A percentile compares a stretch with the other conserved stretches of the same genome.
Conservation (phyloP, 768 basidiomycete species). For the Tulasnella sp. region DNA sequence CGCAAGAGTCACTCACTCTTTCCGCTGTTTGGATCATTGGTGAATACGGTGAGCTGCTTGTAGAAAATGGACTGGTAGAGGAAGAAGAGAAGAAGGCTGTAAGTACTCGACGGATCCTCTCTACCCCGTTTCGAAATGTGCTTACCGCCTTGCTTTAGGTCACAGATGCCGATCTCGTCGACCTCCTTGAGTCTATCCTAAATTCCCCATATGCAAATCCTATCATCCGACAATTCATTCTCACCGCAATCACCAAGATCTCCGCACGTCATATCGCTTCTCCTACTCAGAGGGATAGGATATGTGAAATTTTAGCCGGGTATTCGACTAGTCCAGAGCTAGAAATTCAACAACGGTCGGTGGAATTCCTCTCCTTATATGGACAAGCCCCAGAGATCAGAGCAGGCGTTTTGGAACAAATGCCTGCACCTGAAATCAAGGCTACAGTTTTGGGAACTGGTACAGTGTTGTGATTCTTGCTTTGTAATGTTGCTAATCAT, state of each 20-base stretch:
- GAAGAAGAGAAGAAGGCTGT: conserved; percentile 63
- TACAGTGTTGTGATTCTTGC: conserved; percentile 28
- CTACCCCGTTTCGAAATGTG: neutral
- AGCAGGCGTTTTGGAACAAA: conserved; percentile 83
- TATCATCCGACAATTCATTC: conserved; percentile 81
- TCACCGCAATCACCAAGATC: conserved; percentile 81
- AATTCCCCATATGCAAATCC: conserved; percentile 91
- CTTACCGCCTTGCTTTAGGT: conserved; percentile 34
- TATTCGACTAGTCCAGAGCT: conserved; percentile 84
- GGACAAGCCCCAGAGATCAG: conserved; percentile 45
- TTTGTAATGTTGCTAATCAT: neutral
- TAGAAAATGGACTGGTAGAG: conserved; percentile 73
- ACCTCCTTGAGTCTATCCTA: conserved; percentile 73
- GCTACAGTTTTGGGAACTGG: conserved; percentile 92
- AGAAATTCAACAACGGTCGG: conserved; percentile 89
- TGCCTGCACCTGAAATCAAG: conserved; percentile 98
- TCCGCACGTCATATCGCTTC: conserved; percentile 64
- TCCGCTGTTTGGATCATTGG: conserved; percentile 93
- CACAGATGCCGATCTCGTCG: conserved; percentile 68
- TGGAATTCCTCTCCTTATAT: conserved; percentile 85
- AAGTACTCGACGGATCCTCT: conserved; percentile 20
- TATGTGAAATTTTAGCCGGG: conserved; percentile 59
- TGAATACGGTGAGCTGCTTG: conserved; percentile 82
- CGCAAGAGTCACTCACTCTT: conserved; percentile 89
- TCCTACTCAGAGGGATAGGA: conserved; percentile 57